Base-by-base conservation (phyloP, 106 monocot species). In the Narthecium ossifragum region DNA sequence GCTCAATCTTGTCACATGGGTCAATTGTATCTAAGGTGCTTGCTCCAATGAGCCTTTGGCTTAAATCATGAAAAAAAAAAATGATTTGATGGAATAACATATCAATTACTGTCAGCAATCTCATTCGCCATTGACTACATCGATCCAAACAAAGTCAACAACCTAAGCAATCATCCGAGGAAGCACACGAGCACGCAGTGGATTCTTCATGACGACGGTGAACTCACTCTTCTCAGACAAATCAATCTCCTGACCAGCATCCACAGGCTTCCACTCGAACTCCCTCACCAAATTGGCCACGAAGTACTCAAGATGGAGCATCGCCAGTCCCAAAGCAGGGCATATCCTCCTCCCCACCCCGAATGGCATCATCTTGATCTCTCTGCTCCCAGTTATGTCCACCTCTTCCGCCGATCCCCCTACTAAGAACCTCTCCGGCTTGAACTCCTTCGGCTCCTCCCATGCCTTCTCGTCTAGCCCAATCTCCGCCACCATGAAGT, bases 291-390 rank as follows among this genome's bases (percentile, higher is more conserved):
- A 31, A 20, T 62, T 48, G 46, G 46, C 47, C 31, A 62, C 46
- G 1, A 33, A 47, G 32, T 48, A 62, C 31, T 62, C 22, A 8
- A 62, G n/a, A 15, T 46, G 62, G 20, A 62, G 18, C 47, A 62
- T 28, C 11, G 61, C 59, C 20, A 61, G 8, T 13, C 21, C 62
- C 5, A 48, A 10, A 15, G 47, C 62, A 1, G 62, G 62, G 8
- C 62, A 62, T 9, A 48, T 33, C 23, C 62, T 46, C 48, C 47
- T 46, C 22, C 62, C 62, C 0, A 21, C 46, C 0, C 62, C 62
- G 9, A 62, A 61, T 0, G 46, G 61, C 61, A 61, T 61, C 61
- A 61, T 61, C 30, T 61, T 61, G 13, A 46, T 61, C 61, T 48
- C 62, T 26, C 9, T 31, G 18, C 23, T 62, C 47, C 62, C 46